Evolutionary conservation across 2,329 filamentous ascomycete species (phyloP).

Genomic region (Aspergillus sp.): DNA sequence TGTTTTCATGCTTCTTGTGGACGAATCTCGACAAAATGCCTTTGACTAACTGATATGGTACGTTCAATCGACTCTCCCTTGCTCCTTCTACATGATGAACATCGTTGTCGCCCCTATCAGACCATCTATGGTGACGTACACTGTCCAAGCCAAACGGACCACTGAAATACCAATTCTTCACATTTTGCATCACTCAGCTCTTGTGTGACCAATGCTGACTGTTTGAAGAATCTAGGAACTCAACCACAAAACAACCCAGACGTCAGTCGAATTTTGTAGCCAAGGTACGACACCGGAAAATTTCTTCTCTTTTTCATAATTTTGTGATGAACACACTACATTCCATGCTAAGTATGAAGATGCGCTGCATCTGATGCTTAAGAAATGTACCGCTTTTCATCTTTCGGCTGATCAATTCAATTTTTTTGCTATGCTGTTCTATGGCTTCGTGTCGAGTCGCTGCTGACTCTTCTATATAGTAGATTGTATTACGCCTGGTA

Average conservation of each 20-base stretch:
- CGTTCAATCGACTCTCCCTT: constrained; percentile 17
- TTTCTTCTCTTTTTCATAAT: constrained; percentile 19
- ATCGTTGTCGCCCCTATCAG: constrained; percentile 64
- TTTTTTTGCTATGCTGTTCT: constrained; percentile 16
- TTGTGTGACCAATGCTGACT: constrained; percentile 26
- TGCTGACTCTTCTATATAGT: constrained; percentile 30
- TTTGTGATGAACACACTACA: constrained; percentile 55
- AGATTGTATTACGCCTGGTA: constrained; percentile 40
- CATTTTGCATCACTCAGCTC: constrained; percentile 5
- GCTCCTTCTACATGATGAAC: constrained; percentile 53
- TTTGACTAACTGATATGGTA: constrained; percentile 26
- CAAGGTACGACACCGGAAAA: constrained; percentile 23
- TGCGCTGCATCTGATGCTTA: constrained; percentile 51
- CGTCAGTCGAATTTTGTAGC: background rate
- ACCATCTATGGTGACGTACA: constrained; percentile 60
- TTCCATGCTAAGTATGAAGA: constrained; percentile 66
- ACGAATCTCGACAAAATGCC: background rate
- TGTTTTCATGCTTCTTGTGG: constrained; percentile 4
- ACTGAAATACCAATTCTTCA: constrained; percentile 41
- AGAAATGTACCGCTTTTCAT: constrained; percentile 63
- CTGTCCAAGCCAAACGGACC: constrained; percentile 63
- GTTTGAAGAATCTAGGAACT: constrained; percentile 16
- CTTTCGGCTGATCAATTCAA: constrained; percentile 58
- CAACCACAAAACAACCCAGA: background rate
- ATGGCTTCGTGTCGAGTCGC: constrained; percentile 22